Evolutionary conservation across 2,329 filamentous ascomycete species (phyloP).

Genomic region (Sporothrix protearum): DNA sequence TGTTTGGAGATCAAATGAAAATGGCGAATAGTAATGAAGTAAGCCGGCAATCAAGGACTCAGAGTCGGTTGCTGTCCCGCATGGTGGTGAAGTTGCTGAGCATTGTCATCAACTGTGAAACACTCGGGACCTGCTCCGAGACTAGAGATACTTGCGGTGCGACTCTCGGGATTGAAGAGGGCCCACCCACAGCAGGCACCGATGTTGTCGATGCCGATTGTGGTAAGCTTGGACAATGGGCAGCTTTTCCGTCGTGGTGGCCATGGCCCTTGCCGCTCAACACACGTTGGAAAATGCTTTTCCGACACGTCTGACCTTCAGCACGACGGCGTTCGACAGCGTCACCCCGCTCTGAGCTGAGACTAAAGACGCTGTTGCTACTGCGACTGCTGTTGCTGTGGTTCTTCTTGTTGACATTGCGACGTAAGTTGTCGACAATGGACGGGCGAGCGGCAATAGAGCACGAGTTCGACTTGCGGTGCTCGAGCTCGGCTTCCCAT

Average conservation of each 20-base stretch:
- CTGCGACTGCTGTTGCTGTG: slow-evolving; percentile 15
- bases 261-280: slow-evolving; percentile 32
- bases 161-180: not conserved
- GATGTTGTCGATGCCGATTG: not conserved
- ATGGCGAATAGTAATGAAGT: not conserved
- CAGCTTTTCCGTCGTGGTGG: not conserved
- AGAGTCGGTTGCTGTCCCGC: slow-evolving; percentile 20
- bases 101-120: slow-evolving; percentile 14
- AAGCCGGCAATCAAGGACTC: not conserved
- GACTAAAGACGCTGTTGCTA: slow-evolving; percentile 25
- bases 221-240: not conserved
- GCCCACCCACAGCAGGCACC: not conserved
- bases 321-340: slow-evolving; percentile 26
- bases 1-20: not conserved
- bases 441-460: not conserved
- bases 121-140: not conserved
- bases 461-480: slow-evolving; percentile 29
- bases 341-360: slow-evolving; percentile 28
- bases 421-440: slow-evolving; percentile 25
- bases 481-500: slow-evolving; percentile 51
- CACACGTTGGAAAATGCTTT: slow-evolving; percentile 42
- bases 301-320: slow-evolving; percentile 31
- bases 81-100: slow-evolving; percentile 1
- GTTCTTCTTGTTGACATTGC: not conserved
- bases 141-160: not conserved